Base-by-base conservation (phyloP, 164 flowering plant genomes). In the Vitis riparia region DNA sequence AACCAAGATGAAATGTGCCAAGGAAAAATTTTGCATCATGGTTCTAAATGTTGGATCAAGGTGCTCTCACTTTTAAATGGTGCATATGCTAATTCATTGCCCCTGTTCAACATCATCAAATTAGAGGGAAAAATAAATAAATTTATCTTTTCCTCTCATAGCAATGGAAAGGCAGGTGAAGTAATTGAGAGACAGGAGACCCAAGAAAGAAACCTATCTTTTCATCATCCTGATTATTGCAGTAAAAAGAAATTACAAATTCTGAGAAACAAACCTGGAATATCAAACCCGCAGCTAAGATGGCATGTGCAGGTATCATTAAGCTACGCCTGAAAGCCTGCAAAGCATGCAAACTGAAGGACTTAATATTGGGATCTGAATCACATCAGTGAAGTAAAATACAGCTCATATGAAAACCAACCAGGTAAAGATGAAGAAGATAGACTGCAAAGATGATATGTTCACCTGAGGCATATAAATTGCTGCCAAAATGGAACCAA, bases 401-500 rank as follows among this genome's bases (percentile, higher is more conserved):
- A 6, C 44, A 37, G 44, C 44, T 37, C 44, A 37, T 37, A 37
- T 37, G 44, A 37, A 37, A 55, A 17, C 1, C 7, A 56, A 63
- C 49, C 7, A 15, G 19, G 12, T 50, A 67, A 23, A 63, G 49
- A 47, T n/a, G 5, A 59, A 51, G 51, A 69, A 59, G 56, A 23
- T 8, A 12, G 27, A 62, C 27, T 73, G 27, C 17, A 23, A 47
- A 19, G 23, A 74, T 63, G 29, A 50, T 29, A 8, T 29, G 70
- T 48, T 78, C 72, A 96, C 98, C 93, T 87, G 91, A 75, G 99
- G 97, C 86, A 89, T 66, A 88, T 87, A 96, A 75, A 86, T 56
- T 63, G 97, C 97, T 13, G 92, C 92, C 58, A 80, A 19, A 51
- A 92, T 70, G 60, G 99, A 82, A 74, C 87, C 90, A 72, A 95